These are phyloP conservation scores for Solanum peruvianum DNA, from an alignment of 257 asterid species.

Conservation along the genomic window DNA sequence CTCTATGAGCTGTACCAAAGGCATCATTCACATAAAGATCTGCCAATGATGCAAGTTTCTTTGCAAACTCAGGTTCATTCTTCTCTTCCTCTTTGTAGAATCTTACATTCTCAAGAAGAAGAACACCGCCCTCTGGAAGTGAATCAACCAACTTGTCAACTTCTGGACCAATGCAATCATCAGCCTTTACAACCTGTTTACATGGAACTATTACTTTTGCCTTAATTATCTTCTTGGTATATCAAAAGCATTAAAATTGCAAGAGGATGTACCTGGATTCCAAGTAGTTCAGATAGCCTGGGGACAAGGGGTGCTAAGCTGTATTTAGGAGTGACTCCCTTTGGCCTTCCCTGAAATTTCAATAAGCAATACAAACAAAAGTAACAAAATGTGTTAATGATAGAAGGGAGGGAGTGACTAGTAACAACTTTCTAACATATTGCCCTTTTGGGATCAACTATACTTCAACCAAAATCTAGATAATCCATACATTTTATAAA, in stretches of 20 bases:
- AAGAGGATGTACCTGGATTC: conserved; percentile 40
- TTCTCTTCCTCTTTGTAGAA: conserved; percentile 92
- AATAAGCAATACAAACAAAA: not conserved
- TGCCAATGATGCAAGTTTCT: conserved; percentile 80
- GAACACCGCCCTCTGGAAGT: conserved; percentile 65
- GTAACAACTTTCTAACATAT: not conserved
- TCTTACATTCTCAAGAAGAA: conserved; percentile 81
- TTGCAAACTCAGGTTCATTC: conserved; percentile 81
- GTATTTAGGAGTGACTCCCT: conserved; percentile 29
- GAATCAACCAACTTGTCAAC: conserved; percentile 69
- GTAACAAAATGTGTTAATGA: not conserved
- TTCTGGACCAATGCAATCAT: conserved; percentile 77
- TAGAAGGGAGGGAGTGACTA: not conserved
- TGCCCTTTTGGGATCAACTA: too few relatives aligned
- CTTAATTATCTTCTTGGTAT: not conserved
- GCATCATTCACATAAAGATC: conserved; percentile 85
- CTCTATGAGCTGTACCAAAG: conserved; percentile 89
- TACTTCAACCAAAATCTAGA: not conserved
- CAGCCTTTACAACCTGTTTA: conserved; percentile 70
- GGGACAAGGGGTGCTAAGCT: conserved; percentile 36
- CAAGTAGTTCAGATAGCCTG: conserved; percentile 65
- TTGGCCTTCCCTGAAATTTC: conserved; percentile 28
- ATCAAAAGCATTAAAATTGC: not conserved
- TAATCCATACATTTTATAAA: not conserved
- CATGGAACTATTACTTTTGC: not conserved